Conservation (phyloP, 306 rosid species). For the Biancaea sappan region DNA sequence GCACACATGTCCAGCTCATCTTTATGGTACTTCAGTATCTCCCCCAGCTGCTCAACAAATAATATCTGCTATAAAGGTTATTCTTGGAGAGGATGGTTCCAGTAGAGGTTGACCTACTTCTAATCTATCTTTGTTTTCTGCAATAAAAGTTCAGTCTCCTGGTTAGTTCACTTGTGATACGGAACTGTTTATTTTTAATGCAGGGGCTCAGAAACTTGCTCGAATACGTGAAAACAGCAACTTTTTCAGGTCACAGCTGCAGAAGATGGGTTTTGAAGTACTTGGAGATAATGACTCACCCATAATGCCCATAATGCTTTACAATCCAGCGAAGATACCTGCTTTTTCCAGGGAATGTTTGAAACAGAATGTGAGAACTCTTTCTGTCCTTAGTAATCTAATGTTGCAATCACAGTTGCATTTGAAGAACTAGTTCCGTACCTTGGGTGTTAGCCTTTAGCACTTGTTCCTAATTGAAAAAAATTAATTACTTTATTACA, state of each 20-base stretch:
- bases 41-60: conserved; percentile 70
- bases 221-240: conserved; percentile 60
- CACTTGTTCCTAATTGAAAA: not conserved
- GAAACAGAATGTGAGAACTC: conserved; percentile 52
- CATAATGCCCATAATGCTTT: conserved; percentile 67
- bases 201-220: conserved; percentile 63
- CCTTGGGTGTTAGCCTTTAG: not conserved
- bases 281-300: conserved; percentile 61
- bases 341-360: conserved; percentile 71
- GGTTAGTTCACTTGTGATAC: not conserved
- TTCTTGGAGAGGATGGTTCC: conserved; percentile 73
- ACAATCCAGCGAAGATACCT: conserved; percentile 68
- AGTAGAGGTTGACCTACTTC: conserved; percentile 49
- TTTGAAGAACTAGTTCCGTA: not conserved
- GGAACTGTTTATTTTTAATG: not conserved
- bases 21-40: conserved; percentile 63
- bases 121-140: not conserved
- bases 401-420: not conserved
- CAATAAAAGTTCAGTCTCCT: not conserved
- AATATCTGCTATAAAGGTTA: conserved; percentile 55
- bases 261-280: conserved; percentile 62
- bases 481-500: not conserved
- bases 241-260: conserved; percentile 65
- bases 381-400: not conserved
- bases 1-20: conserved; percentile 62